Evolutionary conservation across 2,329 filamentous ascomycete genomes (phyloP).

Genomic region (Pleomassaria siparia): DNA sequence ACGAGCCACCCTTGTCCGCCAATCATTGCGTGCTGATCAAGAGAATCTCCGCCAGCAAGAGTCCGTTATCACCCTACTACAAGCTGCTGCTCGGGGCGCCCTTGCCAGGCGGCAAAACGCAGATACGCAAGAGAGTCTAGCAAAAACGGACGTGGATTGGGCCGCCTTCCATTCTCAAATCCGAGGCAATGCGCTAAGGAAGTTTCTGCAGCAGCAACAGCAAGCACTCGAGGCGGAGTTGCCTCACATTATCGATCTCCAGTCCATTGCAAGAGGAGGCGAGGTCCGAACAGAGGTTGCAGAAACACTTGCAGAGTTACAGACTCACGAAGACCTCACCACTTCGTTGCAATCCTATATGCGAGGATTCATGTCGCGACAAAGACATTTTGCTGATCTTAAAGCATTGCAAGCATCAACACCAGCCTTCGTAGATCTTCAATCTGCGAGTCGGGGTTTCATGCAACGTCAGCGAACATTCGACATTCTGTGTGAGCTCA

Average conservation of each 20-base stretch:
- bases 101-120: constrained; percentile 45
- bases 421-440: constrained; percentile 61
- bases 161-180: constrained; percentile 49
- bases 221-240: constrained; percentile 35
- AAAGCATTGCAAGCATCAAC: constrained; percentile 61
- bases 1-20: constrained; percentile 46
- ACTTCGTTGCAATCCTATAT: constrained; percentile 55
- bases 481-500: constrained; percentile 68
- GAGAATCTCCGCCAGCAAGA: constrained; percentile 42
- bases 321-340: constrained; percentile 47
- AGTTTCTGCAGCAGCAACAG: constrained; percentile 30
- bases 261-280: constrained; percentile 44
- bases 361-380: constrained; percentile 51
- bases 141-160: constrained; percentile 45
- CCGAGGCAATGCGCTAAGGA: constrained; percentile 43
- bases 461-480: constrained; percentile 62
- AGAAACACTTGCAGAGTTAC: constrained; percentile 43
- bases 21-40: constrained; percentile 37
- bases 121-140: constrained; percentile 45
- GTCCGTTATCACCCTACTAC: constrained; percentile 55
- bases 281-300: constrained; percentile 34
- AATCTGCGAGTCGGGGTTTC: constrained; percentile 68
- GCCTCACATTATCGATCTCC: constrained; percentile 39
- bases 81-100: constrained; percentile 64
- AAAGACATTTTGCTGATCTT: constrained; percentile 48